Conservation (phyloP, 257 asterid species). For the Catharanthus roseus region DNA sequence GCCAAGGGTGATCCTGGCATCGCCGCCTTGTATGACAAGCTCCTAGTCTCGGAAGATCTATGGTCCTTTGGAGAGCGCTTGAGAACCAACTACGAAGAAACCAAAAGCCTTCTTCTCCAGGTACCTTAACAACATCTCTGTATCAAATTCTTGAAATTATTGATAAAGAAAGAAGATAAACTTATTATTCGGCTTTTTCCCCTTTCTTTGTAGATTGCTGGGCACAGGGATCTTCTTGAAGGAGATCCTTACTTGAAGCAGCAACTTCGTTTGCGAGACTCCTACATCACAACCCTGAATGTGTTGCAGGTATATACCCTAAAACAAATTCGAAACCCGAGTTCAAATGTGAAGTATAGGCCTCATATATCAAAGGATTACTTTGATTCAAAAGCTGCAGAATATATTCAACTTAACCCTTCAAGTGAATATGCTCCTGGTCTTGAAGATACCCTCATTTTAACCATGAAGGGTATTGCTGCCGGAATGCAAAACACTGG, state of each 20-base stretch:
- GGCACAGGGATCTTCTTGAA: conserved; percentile 47
- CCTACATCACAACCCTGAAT: conserved; percentile 42
- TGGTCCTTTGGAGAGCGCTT: conserved; percentile 38
- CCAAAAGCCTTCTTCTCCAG: conserved; percentile 37
- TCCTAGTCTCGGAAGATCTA: conserved; percentile 43
- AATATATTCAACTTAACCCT: conserved; percentile 37
- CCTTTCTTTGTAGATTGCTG: conserved; percentile 54
- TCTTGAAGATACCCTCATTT: conserved; percentile 46
- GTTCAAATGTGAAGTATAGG: conserved; percentile 30
- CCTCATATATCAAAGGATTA: conserved; percentile 41
- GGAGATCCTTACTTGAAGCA: conserved; percentile 50
- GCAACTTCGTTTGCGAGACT: conserved; percentile 37
- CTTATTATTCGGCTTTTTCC: conserved; percentile 3
- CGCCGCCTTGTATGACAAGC: conserved; percentile 44
- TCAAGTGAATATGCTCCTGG: conserved; percentile 50
- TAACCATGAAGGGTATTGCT: conserved; percentile 57
- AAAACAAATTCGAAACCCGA: conserved; percentile 41
- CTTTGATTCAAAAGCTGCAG: conserved; percentile 35
- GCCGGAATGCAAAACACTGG: conserved; percentile 62
- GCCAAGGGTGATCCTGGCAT: conserved; percentile 55
- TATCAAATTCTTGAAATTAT: background rate
- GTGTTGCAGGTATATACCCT: conserved; percentile 46
- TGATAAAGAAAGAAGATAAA: no score
- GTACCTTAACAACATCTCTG: conserved; percentile 10
- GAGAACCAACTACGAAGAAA: conserved; percentile 38